These are phyloP conservation scores for Aspergillus felis DNA, from an alignment of 2,329 filamentous ascomycete species.

Conservation along the genomic window DNA sequence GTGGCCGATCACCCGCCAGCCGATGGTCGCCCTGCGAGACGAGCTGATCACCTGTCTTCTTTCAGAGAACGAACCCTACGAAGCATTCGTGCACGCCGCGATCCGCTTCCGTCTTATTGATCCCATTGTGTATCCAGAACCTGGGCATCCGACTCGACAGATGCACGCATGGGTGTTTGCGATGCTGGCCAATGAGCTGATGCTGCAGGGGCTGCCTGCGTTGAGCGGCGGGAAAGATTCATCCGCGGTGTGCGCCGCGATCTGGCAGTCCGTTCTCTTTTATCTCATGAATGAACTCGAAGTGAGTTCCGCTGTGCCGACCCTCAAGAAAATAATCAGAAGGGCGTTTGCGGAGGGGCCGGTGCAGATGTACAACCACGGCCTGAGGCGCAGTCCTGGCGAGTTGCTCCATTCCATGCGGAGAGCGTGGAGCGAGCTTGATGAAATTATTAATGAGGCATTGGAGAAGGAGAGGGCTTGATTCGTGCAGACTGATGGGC, in stretches of 20 bases:
- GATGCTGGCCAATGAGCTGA: conserved; percentile 26
- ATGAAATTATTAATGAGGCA: conserved; percentile 27
- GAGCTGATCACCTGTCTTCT: conserved; percentile 51
- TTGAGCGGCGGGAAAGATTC: neutral
- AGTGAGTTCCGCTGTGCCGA: conserved; percentile 27
- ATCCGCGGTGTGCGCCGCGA: neutral
- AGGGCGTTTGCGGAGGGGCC: conserved; percentile 23
- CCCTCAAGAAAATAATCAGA: conserved; percentile 25
- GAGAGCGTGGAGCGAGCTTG: conserved; percentile 50
- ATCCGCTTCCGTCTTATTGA: conserved; percentile 51
- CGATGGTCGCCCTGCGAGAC: conserved; percentile 51
- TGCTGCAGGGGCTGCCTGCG: conserved; percentile 19
- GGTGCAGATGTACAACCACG: neutral
- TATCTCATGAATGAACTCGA: conserved; percentile 21
- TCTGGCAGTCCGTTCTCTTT: neutral
- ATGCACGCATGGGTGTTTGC: conserved; percentile 41
- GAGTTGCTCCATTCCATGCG: conserved; percentile 19
- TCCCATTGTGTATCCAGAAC: conserved; percentile 47
- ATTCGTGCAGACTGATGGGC: neutral
- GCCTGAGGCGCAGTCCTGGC: conserved; percentile 19
- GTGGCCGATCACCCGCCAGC: conserved; percentile 52
- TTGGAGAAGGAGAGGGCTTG: conserved; percentile 24
- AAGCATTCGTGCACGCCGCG: conserved; percentile 49
- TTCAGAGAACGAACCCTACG: conserved; percentile 38
- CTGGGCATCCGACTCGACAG: conserved; percentile 52